phyloP scores from a whole-genome alignment of 116 monocot genomes.

The Dioscorea cayenensis region DNA sequence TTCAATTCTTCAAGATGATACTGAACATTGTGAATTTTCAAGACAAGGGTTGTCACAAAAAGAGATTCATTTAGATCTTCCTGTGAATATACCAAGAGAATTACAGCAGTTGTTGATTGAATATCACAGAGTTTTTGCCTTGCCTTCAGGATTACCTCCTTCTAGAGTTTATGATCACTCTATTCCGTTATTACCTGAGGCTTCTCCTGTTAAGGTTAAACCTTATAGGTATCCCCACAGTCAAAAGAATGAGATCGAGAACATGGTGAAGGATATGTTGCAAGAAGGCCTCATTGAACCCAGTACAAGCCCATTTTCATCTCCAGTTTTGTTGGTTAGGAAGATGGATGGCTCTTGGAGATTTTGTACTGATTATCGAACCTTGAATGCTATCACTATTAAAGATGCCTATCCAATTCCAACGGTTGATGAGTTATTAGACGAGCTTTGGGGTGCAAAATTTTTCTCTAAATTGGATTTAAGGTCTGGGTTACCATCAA shows the following conservation, averaged over 20 bases:
- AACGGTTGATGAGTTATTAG: background rate
- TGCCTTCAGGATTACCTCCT: too few relatives aligned
- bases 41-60: too few relatives aligned
- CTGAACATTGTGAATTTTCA: too few relatives aligned
- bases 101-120: too few relatives aligned
- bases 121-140: too few relatives aligned
- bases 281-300: background rate
- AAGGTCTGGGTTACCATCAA: conserved; percentile 4
- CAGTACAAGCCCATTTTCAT: conserved; percentile 1
- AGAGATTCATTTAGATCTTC: too few relatives aligned
- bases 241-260: conserved; percentile 11
- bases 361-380: background rate
- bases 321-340: background rate
- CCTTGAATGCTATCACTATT: conserved; percentile 4
- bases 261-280: background rate
- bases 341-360: conserved; percentile 10
- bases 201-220: background rate
- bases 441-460: background rate
- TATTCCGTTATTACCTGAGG: background rate
- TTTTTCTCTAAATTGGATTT: too few relatives aligned
- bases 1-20: too few relatives aligned
- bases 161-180: background rate
- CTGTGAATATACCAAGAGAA: too few relatives aligned
- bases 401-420: conserved; percentile 12
- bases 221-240: conserved; percentile 10